Percentiles rank a stretch among this genome's conserved stretches.
These are phyloP conservation scores for Selaginella moellendorffii DNA, from an alignment of 75 land plant genomes.

Conservation along the genomic window DNA sequence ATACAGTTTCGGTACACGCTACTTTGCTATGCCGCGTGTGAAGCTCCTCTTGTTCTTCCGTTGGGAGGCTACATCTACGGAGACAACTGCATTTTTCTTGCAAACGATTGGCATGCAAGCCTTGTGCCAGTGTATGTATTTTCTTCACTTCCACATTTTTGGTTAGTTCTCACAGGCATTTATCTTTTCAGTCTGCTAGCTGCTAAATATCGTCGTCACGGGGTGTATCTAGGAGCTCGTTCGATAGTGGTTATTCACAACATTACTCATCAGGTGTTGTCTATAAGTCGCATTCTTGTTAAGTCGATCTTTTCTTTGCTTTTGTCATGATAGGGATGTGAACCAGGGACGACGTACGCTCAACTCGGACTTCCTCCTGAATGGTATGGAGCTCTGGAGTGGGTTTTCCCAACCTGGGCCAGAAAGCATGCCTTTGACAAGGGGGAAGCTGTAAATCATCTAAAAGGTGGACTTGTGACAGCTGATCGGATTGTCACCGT, in stretches of 20 bases:
- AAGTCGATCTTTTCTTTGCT: background rate
- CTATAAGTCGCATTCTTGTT: background rate
- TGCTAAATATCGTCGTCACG: constrained; percentile 69
- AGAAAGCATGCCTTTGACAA: constrained; percentile 82
- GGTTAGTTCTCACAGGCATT: background rate
- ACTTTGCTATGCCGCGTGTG: constrained; percentile 92
- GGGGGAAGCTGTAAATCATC: constrained; percentile 85
- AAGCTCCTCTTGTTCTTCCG: constrained; percentile 87
- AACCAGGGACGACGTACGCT: constrained; percentile 58
- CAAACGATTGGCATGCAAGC: constrained; percentile 95
- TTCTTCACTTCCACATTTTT: constrained; percentile 8
- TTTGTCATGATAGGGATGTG: constrained; percentile 49
- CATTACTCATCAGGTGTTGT: constrained; percentile 67
- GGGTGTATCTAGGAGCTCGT: constrained; percentile 61
- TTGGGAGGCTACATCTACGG: constrained; percentile 85
- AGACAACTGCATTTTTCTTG: constrained; percentile 73
- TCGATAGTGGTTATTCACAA: constrained; percentile 71
- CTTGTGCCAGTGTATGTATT: constrained; percentile 72
- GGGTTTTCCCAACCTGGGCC: constrained; percentile 95
- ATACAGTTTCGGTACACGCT: constrained; percentile 77
- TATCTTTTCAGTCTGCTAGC: constrained; percentile 50
- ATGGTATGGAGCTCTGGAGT: constrained; percentile 88
- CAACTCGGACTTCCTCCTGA: constrained; percentile 66
- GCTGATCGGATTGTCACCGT: constrained; percentile 81
- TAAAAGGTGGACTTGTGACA: constrained; percentile 90